Base-by-base conservation (phyloP, 108 stramenopile genomes). In the Nitzschia palea region DNA sequence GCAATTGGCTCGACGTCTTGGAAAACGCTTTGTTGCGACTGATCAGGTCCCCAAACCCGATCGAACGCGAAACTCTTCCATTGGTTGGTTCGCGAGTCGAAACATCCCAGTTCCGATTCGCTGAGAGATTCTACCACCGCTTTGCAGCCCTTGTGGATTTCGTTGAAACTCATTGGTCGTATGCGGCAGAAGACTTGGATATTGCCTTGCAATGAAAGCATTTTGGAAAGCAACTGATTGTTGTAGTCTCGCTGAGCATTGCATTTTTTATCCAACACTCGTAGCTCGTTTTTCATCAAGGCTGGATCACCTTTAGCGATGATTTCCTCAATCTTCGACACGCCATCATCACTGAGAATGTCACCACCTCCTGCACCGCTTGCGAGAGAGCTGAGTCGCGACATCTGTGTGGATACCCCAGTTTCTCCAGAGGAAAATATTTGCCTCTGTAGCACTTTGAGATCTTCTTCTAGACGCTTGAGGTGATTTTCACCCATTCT, bases 1-100 rank as follows among this genome's bases (percentile, higher is more conserved):
- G 95, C 96, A 62, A 99, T 78, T 2, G 93, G 95, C 40, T 95
- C 91, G 3, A 99, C 96, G 63, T 99, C 97, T 56, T 89, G 91
- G 76, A 97, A 99, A 17, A 99, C 81, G 58, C 80, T 81, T 48
- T 80, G 79, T 77, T 99, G 97, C 4, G 70, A 65, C 45, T 89
- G 81, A 69, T 96, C 91, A 0, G 86, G 89, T 55, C 95, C 97
- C 87, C 97, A 99, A 20, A 99, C 98, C 76, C 96, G 88, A 60
- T 96, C 95, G 58, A 94, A 97, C 0, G 79, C 88, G 67, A 83
- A 97, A 6, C 81, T 82, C 76, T 91, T 93, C 95, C 95, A 95
- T 48, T 79, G 73, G 60, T 81, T 77, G 9, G 86, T 85, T 48
- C 93, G 78, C 27, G 71, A 55, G 65, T 97, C 96, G 43, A 87